These are phyloP conservation scores for Rhizomucor miehei DNA, from an alignment of 371 early-diverging fungal genomes.

Conservation along the genomic window DNA sequence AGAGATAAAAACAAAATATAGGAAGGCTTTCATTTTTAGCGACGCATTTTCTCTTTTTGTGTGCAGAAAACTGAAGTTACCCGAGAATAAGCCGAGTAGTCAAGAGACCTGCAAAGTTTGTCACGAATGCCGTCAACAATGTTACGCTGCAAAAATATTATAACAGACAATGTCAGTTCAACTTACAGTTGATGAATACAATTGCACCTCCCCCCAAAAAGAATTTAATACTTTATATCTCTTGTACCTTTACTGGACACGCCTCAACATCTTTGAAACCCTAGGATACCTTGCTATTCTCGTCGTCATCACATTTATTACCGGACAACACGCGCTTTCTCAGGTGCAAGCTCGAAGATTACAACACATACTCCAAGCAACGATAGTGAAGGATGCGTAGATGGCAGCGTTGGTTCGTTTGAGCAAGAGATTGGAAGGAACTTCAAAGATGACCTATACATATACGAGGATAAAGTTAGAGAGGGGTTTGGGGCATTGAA, in stretches of 20 bases:
- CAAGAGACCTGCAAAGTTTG: constrained; percentile 18
- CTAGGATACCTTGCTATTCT: constrained; percentile 59
- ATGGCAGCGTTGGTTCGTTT: constrained; percentile 21
- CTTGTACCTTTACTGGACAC: constrained; percentile 70
- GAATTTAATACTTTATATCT: constrained; percentile 22
- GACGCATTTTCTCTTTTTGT: too few species aligned
- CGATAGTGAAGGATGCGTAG: constrained; percentile 30
- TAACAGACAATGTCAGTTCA: too few species aligned
- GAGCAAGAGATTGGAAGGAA: constrained; percentile 31
- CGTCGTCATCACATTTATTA: constrained; percentile 49
- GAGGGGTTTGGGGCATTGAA: too few species aligned
- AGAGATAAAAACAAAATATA: not conserved
- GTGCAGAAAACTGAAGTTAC: constrained; percentile 12
- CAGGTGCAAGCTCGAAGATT: constrained; percentile 32
- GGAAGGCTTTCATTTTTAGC: too few species aligned
- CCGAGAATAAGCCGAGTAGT: constrained; percentile 25
- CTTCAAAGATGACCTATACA: constrained; percentile 31
- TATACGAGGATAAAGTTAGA: too few species aligned
- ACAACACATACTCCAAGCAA: constrained; percentile 25
- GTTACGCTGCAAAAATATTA: constrained; percentile 11
- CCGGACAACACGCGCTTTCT: constrained; percentile 60
- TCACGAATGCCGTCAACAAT: constrained; percentile 23
- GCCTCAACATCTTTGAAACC: constrained; percentile 68
- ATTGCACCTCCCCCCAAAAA: not conserved
- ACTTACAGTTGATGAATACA: too few species aligned